Evolutionary conservation across 257 asterid species (phyloP).

Genomic region (Cynanchum wilfordii): DNA sequence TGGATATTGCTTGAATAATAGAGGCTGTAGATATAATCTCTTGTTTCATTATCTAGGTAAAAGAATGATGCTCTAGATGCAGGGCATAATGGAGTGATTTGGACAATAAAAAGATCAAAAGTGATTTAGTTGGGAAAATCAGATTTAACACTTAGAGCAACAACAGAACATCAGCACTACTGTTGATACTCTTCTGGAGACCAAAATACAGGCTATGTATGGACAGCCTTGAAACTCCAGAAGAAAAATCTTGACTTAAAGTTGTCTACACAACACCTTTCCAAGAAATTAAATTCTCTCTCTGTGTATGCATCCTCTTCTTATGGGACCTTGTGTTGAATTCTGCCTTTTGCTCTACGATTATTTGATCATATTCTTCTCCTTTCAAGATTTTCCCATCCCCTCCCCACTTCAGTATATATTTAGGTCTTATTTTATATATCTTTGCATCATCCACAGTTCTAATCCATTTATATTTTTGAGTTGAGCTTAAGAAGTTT

Average conservation of each 20-base stretch:
- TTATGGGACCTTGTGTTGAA: background rate
- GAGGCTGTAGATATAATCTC: background rate
- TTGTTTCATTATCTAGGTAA: background rate
- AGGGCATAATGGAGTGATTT: background rate
- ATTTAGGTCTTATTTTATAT: too few relatives aligned
- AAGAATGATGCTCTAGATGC: background rate
- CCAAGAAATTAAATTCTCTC: conserved; percentile 1
- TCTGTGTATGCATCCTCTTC: background rate
- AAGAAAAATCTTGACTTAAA: too few relatives aligned
- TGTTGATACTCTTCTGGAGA: background rate
- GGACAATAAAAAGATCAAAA: background rate
- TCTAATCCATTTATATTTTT: too few relatives aligned
- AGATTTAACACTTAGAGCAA: background rate
- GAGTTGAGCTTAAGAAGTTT: too few relatives aligned
- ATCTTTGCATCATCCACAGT: too few relatives aligned
- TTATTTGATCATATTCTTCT: background rate
- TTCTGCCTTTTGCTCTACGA: background rate
- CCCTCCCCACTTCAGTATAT: too few relatives aligned
- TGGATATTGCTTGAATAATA: background rate
- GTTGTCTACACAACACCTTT: too few relatives aligned
- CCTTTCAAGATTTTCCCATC: background rate
- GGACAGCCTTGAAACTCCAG: too few relatives aligned
- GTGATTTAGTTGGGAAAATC: background rate
- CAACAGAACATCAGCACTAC: too few relatives aligned
- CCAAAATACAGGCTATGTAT: too few relatives aligned